A percentile compares a stretch with the other conserved stretches of the same genome.
phyloP scores from a whole-genome alignment of 1,284 basidiomycete genomes.

The Mycena sp. region DNA sequence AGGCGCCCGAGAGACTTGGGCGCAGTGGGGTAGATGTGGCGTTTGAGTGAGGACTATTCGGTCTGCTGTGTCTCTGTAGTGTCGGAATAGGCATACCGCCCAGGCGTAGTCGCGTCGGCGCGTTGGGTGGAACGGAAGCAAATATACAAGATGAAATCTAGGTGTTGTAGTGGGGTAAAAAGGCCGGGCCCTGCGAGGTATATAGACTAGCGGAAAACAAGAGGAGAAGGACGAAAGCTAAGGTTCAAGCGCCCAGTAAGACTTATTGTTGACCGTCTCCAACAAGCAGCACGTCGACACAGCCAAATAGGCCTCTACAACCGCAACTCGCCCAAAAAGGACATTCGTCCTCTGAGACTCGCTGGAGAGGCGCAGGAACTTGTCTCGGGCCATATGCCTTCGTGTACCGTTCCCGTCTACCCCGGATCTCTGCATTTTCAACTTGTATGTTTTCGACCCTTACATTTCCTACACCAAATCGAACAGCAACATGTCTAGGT shows the following conservation, averaged over 20 bases:
- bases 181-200: not conserved
- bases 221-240: not conserved
- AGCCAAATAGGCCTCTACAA: not conserved
- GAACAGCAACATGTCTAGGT: too few relatives aligned
- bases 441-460: too few relatives aligned
- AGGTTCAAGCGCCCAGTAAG: not conserved
- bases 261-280: not conserved
- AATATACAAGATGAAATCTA: slow-evolving; percentile 5
- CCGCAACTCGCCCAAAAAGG: not conserved
- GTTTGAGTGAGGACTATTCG: slow-evolving; percentile 18
- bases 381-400: not conserved
- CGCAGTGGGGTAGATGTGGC: slow-evolving; percentile 17
- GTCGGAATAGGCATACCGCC: slow-evolving; percentile 22
- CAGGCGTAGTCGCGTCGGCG: slow-evolving; percentile 11
- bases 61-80: slow-evolving; percentile 20
- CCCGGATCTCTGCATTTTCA: too few relatives aligned
- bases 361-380: not conserved
- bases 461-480: too few relatives aligned
- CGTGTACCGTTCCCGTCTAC: not conserved
- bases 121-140: slow-evolving; percentile 12
- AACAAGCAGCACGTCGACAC: not conserved
- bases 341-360: too few relatives aligned
- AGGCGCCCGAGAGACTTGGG: slow-evolving; percentile 9
- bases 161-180: not conserved
- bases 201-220: not conserved